Base-by-base conservation (phyloP, 2,329 filamentous ascomycete genomes). In the Penicillium sp. region DNA sequence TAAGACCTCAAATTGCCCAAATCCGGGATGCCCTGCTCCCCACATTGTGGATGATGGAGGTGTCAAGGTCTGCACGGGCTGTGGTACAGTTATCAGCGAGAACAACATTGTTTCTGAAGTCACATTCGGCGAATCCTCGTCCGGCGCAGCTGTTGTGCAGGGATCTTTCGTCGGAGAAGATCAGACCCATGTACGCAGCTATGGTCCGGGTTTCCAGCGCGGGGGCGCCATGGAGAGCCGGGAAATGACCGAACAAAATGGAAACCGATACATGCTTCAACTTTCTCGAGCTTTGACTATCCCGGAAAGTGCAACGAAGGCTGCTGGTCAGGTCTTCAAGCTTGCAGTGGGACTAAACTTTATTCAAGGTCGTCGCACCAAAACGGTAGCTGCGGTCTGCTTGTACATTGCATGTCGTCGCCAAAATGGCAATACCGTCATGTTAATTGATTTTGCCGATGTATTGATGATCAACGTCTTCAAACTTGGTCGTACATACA, bases 391-490 rank as follows among this genome's bases (percentile, higher is more conserved):
- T 28, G 91, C 91, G n/a, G 89, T 95, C 28, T 93, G 90, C 69
- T 81, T 99, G 30, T 99, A 97, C 65, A 88, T 90, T 53, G 91
- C 91, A 14, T 96, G 91, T 69, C 86, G 94, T 58, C 85, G 88
- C 51, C 85, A 90, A 59, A 84, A 85, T 41, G 86, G 87, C 25
- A 96, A 94, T 69, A 89, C 88, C 40, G 82, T 94, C 63, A 92
- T 99, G 88, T 82, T 99, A 41, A 97, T 99, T 71, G 94, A 99
- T 71, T 86, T 99, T 69, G 90, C 94, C 12, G 94, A 99, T 70
- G 82, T 93, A 40, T 76, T 87, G n/a, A 78, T 80, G 70, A 85
- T 94, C 69, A 96, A 97, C 64, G 93, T 99, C 25, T 99, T 96
- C 76, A 88, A 90, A 60, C 82, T 99, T 14, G 94, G 94, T 40